Conservation (phyloP, 495 filamentous ascomycete genomes). For the Penicillium antarcticum region DNA sequence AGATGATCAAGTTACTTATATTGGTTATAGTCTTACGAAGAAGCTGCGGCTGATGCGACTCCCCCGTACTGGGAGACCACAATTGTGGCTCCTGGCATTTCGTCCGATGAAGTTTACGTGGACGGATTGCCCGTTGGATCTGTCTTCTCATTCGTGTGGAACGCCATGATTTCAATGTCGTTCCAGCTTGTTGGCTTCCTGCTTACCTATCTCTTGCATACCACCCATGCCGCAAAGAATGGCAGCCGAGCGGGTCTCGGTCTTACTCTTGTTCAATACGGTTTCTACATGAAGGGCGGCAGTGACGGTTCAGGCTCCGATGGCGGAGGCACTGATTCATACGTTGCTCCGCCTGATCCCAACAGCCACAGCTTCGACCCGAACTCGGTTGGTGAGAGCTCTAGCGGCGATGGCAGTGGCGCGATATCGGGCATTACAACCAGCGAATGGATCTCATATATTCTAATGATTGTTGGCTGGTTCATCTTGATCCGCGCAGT, state of each 20-base stretch:
- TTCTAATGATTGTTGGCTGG: conserved; percentile 97
- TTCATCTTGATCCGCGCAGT: conserved; percentile 91
- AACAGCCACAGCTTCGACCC: conserved; percentile 89
- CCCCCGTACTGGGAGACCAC: conserved; percentile 99
- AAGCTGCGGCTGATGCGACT: conserved; percentile 93
- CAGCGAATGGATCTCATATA: conserved; percentile 87
- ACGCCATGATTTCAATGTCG: conserved; percentile 97
- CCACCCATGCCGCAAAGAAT: conserved; percentile 96
- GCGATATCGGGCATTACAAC: conserved; percentile 53
- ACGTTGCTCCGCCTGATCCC: conserved; percentile 71
- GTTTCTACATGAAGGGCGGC: conserved; percentile 83
- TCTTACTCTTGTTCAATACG: conserved; percentile 93
- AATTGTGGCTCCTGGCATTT: conserved; percentile 85
- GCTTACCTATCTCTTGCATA: conserved; percentile 95
- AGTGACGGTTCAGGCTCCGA: conserved; percentile 45
- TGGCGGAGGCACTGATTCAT: conserved; percentile 46
- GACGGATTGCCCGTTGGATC: conserved; percentile 96
- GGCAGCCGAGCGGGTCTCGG: conserved; percentile 91
- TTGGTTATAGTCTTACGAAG: conserved; percentile 80
- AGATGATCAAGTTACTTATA: conserved; percentile 14
- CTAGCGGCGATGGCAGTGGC: conserved; percentile 35
- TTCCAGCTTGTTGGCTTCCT: conserved; percentile 97
- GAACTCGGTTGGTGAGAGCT: conserved; percentile 51
- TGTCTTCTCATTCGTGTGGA: conserved; percentile 95
- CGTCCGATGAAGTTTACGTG: conserved; percentile 88